These are phyloP conservation scores for Physocladia obscura DNA, from an alignment of 192 early-diverging fungal genomes.

Conservation along the genomic window DNA sequence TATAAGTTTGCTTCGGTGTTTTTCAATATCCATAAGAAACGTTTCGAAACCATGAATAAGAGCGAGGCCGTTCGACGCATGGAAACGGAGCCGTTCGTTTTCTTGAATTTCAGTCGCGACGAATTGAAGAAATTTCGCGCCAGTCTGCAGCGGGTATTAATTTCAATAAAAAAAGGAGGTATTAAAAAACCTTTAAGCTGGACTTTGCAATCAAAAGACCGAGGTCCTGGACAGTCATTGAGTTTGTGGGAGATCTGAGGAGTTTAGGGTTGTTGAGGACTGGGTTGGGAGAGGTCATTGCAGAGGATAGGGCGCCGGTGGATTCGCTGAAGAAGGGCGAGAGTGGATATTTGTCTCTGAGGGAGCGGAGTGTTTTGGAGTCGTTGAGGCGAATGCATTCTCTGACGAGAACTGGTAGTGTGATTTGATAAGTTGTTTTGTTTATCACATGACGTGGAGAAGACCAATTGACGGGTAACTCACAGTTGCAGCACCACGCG, in stretches of 20 bases:
- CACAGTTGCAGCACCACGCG: constrained; percentile 6
- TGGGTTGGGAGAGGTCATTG: neutral
- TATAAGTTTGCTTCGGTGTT: neutral
- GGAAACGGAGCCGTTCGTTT: constrained; percentile 23
- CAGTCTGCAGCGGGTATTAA: neutral
- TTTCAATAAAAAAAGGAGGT: neutral
- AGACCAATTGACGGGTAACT: neutral
- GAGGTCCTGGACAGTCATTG: constrained; percentile 22
- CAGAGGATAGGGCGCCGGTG: constrained; percentile 6
- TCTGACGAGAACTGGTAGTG: constrained; percentile 1
- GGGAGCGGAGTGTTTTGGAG: neutral
- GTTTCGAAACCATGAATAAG: constrained; percentile 21
- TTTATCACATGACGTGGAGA: neutral
- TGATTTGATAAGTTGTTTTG: too few species aligned
- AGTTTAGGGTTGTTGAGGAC: neutral
- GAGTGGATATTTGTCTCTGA: constrained; percentile 4
- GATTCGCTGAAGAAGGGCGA: constrained; percentile 11
- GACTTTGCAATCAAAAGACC: constrained; percentile 25
- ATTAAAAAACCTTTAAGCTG: neutral
- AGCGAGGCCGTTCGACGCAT: constrained; percentile 8
- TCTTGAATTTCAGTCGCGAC: constrained; percentile 19
- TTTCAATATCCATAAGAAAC: constrained; percentile 15
- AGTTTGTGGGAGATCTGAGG: neutral
- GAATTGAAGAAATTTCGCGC: constrained; percentile 1
- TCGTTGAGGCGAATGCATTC: constrained; percentile 15